Conservation (phyloP, 2,329 filamentous ascomycete genomes). For the Fusarium dlaminii region DNA sequence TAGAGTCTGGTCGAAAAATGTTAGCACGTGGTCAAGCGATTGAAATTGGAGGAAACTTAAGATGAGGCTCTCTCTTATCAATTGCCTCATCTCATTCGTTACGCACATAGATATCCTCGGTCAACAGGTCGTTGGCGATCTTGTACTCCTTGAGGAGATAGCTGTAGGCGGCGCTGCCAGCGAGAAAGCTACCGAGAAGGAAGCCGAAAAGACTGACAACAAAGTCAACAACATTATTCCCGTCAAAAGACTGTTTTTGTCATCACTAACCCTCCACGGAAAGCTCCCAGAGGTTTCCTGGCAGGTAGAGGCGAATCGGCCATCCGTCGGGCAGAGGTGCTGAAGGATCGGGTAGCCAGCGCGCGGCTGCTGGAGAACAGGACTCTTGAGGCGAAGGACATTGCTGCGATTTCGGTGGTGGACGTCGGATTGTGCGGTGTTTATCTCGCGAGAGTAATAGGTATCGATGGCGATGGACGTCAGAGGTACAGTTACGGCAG, state of each 20-base stretch:
- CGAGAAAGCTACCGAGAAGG: slow-evolving; percentile 82
- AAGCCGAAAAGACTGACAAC: slow-evolving; percentile 83
- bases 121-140: slow-evolving; percentile 90
- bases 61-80: neutral
- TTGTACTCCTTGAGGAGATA: slow-evolving; percentile 95
- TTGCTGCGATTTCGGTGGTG: slow-evolving; percentile 42
- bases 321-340: slow-evolving; percentile 60
- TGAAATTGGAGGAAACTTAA: neutral
- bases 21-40: neutral
- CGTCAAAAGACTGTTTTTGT: neutral
- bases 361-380: slow-evolving; percentile 53
- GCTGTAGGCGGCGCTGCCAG: slow-evolving; percentile 86
- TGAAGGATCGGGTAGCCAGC: slow-evolving; percentile 55
- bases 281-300: slow-evolving; percentile 67
- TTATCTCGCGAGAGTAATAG: slow-evolving; percentile 26
- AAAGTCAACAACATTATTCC: slow-evolving; percentile 12
- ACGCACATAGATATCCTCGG: slow-evolving; percentile 95
- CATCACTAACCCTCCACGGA: slow-evolving; percentile 66
- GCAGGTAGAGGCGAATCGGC: slow-evolving; percentile 60
- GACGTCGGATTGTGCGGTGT: slow-evolving; percentile 20
- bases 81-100: slow-evolving; percentile 9
- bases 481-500: slow-evolving; percentile 19
- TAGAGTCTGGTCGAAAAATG: slow-evolving; percentile 68
- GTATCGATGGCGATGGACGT: slow-evolving; percentile 31
- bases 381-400: slow-evolving; percentile 57